Evolutionary conservation across 2,329 filamentous ascomycete genomes (phyloP), one percentile per base, ranked within the genome.

Genomic region (Xylaria sp.): DNA sequence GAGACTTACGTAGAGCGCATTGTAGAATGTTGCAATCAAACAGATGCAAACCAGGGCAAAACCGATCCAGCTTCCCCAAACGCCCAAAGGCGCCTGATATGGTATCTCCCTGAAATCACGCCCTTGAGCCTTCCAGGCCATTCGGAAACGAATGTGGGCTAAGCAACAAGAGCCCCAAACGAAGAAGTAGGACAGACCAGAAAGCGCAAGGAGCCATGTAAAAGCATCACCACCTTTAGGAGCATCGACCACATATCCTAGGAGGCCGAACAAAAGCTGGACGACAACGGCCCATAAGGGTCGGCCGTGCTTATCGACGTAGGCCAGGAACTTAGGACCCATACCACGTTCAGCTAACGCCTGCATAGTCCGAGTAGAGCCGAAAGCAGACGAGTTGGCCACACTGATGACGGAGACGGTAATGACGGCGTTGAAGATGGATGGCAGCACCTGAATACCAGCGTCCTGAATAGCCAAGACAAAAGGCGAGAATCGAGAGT

Each of bases 1-100:
- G 20, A 63, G 15, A 76, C 81, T 79, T 76, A 82, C 81, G 67
- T 83, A 89, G 57, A 92, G 86, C 7, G 88, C 88, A 63, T 87
- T 88, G 85, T 91, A 93, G 77, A 92, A 91, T 62, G 92, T 90
- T 6, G 91, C 91, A 44, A 93, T 82, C 49, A 95, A 82, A 63
- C 92, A 89, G 9, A 94, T 77, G 23, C 84, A 74, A 80, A 92
- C 92, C 75, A 95, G 85, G 58, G 81, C 69, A 58, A 94, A 82
- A 11, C 91, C 92, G 56, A 93, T 79, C 81, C 84, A 93, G 49
- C 90, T 93, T 33, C 92, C 92, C 65, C 84, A 83, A 13, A 92
- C 79, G 48, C 92, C 92, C 17, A 83, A 71, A 1, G 77, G 79
- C 4, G 84, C 79, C 70, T 76, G 78, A 71, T 85, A 87, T 2